Evolutionary conservation across 176 grass and related monocot genomes (phyloP).

Genomic region (Raddia guianensis): DNA sequence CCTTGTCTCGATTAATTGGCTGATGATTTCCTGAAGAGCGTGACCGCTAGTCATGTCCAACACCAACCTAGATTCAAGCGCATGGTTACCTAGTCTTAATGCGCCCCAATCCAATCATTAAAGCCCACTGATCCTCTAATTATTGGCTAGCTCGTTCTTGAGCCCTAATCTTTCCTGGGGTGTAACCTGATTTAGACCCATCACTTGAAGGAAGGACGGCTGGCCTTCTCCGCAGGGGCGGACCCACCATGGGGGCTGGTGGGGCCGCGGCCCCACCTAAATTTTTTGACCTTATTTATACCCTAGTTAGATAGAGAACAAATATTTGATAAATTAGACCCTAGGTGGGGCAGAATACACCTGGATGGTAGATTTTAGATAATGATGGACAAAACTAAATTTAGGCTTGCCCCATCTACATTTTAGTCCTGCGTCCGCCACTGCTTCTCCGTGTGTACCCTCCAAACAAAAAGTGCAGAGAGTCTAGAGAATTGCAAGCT

Average conservation of each 20-base stretch:
- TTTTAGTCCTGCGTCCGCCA: too few relatives aligned
- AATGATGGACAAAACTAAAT: too few relatives aligned
- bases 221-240: too few relatives aligned
- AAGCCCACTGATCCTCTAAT: not conserved
- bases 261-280: too few relatives aligned
- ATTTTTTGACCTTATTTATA: too few relatives aligned
- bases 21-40: not conserved
- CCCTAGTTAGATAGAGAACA: too few relatives aligned
- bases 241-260: too few relatives aligned
- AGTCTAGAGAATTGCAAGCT: not conserved
- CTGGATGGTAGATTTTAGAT: too few relatives aligned
- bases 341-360: too few relatives aligned
- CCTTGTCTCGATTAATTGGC: not conserved
- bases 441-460: conserved; percentile 17
- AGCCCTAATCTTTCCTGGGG: not conserved
- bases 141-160: not conserved
- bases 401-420: too few relatives aligned
- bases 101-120: conserved; percentile 22
- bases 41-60: conserved; percentile 17
- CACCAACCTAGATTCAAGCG: not conserved
- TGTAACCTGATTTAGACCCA: not conserved
- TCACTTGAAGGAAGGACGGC: not conserved
- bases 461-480: not conserved
- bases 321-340: too few relatives aligned
- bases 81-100: not conserved